Evolutionary conservation across 1,284 basidiomycete genomes (phyloP).

Genomic region (Sparassis latifolia): DNA sequence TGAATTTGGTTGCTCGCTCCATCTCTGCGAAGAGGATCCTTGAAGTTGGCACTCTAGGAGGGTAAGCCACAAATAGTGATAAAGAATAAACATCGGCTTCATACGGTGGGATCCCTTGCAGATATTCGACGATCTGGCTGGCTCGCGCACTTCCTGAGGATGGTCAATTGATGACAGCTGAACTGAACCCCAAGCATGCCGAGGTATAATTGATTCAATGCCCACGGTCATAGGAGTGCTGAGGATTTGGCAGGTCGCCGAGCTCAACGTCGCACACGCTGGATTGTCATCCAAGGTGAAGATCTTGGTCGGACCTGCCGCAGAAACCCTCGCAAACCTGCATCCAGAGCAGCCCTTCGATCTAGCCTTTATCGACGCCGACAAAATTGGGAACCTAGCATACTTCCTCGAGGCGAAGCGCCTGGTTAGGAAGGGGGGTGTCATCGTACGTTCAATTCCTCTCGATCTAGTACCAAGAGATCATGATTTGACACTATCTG

Average conservation of each 20-base stretch:
- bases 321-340: conserved; percentile 37
- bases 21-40: conserved; percentile 46
- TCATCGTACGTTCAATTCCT: conserved; percentile 37
- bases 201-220: conserved; percentile 25
- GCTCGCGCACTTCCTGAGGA: conserved; percentile 48
- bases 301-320: conserved; percentile 44
- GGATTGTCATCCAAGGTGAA: conserved; percentile 40
- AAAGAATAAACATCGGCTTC: conserved; percentile 1
- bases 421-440: conserved; percentile 44
- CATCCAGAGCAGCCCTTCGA: conserved; percentile 43
- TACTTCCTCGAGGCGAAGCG: conserved; percentile 54
- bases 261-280: conserved; percentile 42
- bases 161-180: conserved; percentile 44
- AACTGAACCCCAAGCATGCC: conserved; percentile 43
- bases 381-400: conserved; percentile 41
- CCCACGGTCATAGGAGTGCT: not conserved
- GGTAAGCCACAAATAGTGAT: conserved; percentile 29
- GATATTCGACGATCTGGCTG: conserved; percentile 58
- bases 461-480: too few species aligned
- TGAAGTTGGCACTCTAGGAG: conserved; percentile 59
- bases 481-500: too few species aligned
- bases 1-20: conserved; percentile 42
- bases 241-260: conserved; percentile 37
- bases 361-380: conserved; percentile 58
- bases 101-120: conserved; percentile 16